phyloP scores from a whole-genome alignment of 305 asterid species.

The Fraxinus sp. region DNA sequence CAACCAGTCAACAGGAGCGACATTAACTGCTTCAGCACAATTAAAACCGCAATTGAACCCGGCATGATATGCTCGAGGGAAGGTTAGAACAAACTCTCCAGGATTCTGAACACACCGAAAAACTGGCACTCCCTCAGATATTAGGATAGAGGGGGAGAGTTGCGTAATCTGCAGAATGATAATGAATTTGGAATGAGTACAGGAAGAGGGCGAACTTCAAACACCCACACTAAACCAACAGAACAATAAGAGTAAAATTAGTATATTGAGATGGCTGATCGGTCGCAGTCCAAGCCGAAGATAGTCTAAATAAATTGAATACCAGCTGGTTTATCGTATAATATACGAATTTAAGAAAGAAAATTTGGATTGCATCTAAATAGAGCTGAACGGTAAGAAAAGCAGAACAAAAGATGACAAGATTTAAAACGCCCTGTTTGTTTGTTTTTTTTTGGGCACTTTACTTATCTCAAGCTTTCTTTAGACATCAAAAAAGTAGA shows the following conservation, averaged over 20 bases:
- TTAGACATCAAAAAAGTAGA: not conserved
- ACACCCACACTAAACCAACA: not conserved
- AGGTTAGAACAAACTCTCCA: slow-evolving; percentile 80
- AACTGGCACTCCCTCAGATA: slow-evolving; percentile 73
- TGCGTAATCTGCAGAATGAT: slow-evolving; percentile 70
- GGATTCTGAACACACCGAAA: slow-evolving; percentile 80
- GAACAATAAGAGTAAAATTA: not conserved
- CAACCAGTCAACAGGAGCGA: slow-evolving; percentile 91
- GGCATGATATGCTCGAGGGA: slow-evolving; percentile 93
- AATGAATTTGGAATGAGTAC: slow-evolving; percentile 9
- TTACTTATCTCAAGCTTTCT: slow-evolving; percentile 8
- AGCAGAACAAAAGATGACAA: not conserved
- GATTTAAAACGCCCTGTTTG: not conserved
- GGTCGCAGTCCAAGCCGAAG: not conserved
- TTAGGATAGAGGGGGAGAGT: slow-evolving; percentile 76
- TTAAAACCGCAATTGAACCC: slow-evolving; percentile 85
- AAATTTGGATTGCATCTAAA: not conserved
- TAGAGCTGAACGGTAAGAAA: not conserved
- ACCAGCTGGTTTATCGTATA: not conserved
- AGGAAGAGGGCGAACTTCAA: not conserved
- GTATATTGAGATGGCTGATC: not conserved
- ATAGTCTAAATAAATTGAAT: not conserved
- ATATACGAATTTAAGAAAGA: not conserved
- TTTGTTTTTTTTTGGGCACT: not conserved
- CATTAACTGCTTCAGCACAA: slow-evolving; percentile 92